Evolutionary conservation across 208 protist genomes (phyloP), one percentile per base, ranked within the genome.

Genomic region (Angomonas ambiguus): DNA sequence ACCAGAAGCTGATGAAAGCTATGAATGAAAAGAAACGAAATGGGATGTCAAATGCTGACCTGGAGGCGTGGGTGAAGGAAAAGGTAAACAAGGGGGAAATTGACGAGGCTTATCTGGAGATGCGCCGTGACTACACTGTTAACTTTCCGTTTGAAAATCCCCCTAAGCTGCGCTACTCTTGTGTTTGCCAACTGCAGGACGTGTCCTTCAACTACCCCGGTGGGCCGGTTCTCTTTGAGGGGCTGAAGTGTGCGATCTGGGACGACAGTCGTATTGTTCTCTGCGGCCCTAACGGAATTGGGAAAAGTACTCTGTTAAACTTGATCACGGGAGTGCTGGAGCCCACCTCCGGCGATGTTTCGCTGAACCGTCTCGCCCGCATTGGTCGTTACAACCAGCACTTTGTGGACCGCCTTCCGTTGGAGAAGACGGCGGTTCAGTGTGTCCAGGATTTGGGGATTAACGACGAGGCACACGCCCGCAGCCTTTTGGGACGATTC

Each of bases 271-370:
- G 92, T 65, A 91, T 96, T 59, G 92, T 89, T 25, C 82, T 97
- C 27, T 89, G 93, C 60, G 93, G 91, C 4, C 90, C 87, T 0
- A 97, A 97, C 70, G 94, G 95, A 62, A 90, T 88, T 58, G 94
- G 94, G 66, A 98, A 98, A 85, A 92, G 91, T 72, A 98, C 95
- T 2, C 71, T 97, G 55, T 69, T 98, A 25, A 96, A 97, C 62
- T 67, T 96, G 30, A 88, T 96, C 86, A 92, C 86, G 13, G 90
- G 92, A 27, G 72, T 84, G 55, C 64, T 96, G 35, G 74, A 91
- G 70, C 87, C 92, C 28, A 91, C 81, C 18, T 69, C 38, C 0
- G 92, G 92, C 27, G 58, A 72, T 65, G 73, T 93, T 33, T 80
- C 84, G 24, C 69, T 87, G 27, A 94, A 93, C 76, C 83, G 88